Evolutionary conservation across 768 basidiomycete genomes (phyloP).

Genomic region (Royoungia palumana): DNA sequence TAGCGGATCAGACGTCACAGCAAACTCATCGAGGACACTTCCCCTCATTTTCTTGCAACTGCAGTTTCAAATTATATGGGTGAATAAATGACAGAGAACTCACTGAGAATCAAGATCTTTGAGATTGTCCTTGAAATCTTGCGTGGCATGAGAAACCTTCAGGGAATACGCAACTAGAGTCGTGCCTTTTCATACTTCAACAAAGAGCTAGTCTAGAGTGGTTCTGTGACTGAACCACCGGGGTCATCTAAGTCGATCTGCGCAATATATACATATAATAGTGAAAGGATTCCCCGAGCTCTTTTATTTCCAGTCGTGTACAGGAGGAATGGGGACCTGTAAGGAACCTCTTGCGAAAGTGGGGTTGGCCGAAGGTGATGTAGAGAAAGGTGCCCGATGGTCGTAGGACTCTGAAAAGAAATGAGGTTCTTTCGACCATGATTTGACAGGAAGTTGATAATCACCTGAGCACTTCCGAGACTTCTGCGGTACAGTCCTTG

Average conservation of each 20-base stretch:
- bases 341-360: constrained; percentile 74
- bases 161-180: too few species aligned
- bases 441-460: not conserved
- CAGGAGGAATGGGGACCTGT: constrained; percentile 39
- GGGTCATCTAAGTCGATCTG: constrained; percentile 22
- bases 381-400: constrained; percentile 65
- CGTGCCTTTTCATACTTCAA: too few species aligned
- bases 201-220: not conserved
- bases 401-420: constrained; percentile 54
- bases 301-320: constrained; percentile 61
- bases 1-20: too few species aligned
- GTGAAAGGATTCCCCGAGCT: constrained; percentile 78
- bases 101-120: too few species aligned
- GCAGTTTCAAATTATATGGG: too few species aligned
- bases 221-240: too few species aligned
- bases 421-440: not conserved
- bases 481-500: constrained; percentile 69
- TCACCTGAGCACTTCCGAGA: constrained; percentile 71
- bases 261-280: constrained; percentile 75
- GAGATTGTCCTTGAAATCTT: too few species aligned
- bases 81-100: too few species aligned
- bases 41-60: too few species aligned
- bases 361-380: constrained; percentile 86
- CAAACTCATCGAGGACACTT: too few species aligned
- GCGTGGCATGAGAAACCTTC: too few species aligned